These are phyloP conservation scores for Mucor irregularis DNA, from an alignment of 371 early-diverging fungal genomes.

Conservation along the genomic window DNA sequence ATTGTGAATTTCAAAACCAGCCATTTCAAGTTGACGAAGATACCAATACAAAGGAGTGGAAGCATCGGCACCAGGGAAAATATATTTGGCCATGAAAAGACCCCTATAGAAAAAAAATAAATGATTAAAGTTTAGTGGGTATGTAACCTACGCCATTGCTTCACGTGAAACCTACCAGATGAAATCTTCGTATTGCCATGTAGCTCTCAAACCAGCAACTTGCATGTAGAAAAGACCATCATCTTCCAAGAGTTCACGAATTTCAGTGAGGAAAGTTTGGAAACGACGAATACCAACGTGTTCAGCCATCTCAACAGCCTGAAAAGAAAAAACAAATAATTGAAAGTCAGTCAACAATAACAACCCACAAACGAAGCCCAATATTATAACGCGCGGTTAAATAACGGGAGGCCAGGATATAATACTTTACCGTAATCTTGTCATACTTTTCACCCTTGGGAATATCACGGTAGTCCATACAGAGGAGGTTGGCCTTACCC, in stretches of 20 bases:
- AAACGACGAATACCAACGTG: constrained; percentile 95
- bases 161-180: constrained; percentile 64
- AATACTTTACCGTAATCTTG: constrained; percentile 76
- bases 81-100: constrained; percentile 96
- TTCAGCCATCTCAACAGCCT: constrained; percentile 96
- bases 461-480: constrained; percentile 97
- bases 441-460: constrained; percentile 83
- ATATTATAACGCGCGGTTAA: too few relatives aligned
- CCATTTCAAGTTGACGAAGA: constrained; percentile 84
- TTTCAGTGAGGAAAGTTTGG: constrained; percentile 88
- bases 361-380: too few relatives aligned
- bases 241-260: constrained; percentile 92
- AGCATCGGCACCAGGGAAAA: constrained; percentile 98
- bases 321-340: constrained; percentile 11
- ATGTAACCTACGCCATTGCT: too few relatives aligned
- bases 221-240: constrained; percentile 97
- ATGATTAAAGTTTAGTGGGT: not conserved
- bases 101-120: constrained; percentile 60
- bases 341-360: constrained; percentile 5
- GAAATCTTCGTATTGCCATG: constrained; percentile 90
- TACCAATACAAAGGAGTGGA: constrained; percentile 95
- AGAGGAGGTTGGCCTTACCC: constrained; percentile 75
- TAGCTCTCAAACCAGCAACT: constrained; percentile 92
- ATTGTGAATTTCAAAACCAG: constrained; percentile 90
- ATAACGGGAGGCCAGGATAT: not conserved